A percentile compares a stretch with the other conserved stretches of the same genome.
Evolutionary conservation across 345 rosid genomes (phyloP).

Genomic region (Salix purpurea): DNA sequence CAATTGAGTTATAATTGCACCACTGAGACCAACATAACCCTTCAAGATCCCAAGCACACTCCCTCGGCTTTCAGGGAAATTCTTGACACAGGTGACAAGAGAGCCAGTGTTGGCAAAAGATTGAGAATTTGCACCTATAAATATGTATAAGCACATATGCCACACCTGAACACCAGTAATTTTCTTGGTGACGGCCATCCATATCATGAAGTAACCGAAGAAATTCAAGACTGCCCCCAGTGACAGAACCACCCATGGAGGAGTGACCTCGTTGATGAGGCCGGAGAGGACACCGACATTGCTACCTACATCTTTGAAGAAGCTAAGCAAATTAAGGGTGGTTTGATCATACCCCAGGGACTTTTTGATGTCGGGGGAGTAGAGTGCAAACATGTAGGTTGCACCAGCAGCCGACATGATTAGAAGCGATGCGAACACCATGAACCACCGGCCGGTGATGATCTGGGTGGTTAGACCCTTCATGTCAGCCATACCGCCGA

Average conservation of each 20-base stretch:
- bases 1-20: constrained; percentile 53
- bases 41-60: constrained; percentile 53
- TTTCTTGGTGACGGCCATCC: constrained; percentile 50
- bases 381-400: constrained; percentile 56
- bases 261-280: constrained; percentile 57
- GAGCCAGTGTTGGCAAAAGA: constrained; percentile 58
- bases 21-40: constrained; percentile 52
- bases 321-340: constrained; percentile 53
- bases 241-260: constrained; percentile 63
- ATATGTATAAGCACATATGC: constrained; percentile 67
- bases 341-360: constrained; percentile 54
- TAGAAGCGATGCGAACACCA: constrained; percentile 49
- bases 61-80: constrained; percentile 61
- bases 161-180: constrained; percentile 39
- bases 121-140: constrained; percentile 59
- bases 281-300: constrained; percentile 57
- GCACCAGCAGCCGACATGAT: constrained; percentile 64
- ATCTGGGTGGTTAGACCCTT: constrained; percentile 34
- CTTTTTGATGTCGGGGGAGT: constrained; percentile 37
- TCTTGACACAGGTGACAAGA: constrained; percentile 56
- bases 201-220: constrained; percentile 65
- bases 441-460: constrained; percentile 52
- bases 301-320: constrained; percentile 60
- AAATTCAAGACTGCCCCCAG: constrained; percentile 52
- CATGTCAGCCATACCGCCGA: constrained; percentile 15